phyloP scores from a whole-genome alignment of 306 rosid species.

The Carpinus viminea region DNA sequence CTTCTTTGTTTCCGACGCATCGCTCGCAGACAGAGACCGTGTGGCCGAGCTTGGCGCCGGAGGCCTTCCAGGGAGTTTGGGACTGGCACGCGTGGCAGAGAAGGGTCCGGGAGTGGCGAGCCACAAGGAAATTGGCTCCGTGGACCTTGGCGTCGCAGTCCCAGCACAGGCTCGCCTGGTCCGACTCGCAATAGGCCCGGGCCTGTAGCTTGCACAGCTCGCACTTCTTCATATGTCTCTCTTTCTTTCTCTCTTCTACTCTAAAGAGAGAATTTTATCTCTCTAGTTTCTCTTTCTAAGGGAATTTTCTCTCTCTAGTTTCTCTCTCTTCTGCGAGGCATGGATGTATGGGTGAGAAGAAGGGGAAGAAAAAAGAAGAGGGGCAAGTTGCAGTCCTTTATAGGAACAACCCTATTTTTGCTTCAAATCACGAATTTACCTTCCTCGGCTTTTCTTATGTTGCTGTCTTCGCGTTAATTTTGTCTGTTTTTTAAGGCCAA shows the following conservation, averaged over 20 bases:
- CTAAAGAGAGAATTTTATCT: too few relatives aligned
- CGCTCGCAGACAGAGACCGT: conserved; percentile 56
- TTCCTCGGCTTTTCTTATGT: not conserved
- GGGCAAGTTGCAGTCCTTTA: conserved; percentile 13
- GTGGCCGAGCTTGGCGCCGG: conserved; percentile 64
- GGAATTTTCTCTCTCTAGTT: not conserved
- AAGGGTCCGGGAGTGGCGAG: conserved; percentile 66
- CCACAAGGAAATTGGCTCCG: conserved; percentile 73
- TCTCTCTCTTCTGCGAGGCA: conserved; percentile 24
- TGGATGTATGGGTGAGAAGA: conserved; percentile 12
- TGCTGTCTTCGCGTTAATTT: too few relatives aligned
- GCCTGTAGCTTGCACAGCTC: conserved; percentile 70
- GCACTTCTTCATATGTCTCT: conserved; percentile 51
- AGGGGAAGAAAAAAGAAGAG: conserved; percentile 8
- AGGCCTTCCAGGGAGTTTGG: conserved; percentile 73
- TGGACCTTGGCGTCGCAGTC: conserved; percentile 76
- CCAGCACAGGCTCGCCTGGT: conserved; percentile 80
- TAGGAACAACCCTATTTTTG: conserved; percentile 22
- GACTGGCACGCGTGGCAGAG: conserved; percentile 76
- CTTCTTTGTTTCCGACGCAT: conserved; percentile 40
- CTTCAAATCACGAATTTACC: conserved; percentile 34
- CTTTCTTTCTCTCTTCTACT: conserved; percentile 1
- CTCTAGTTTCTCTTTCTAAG: not conserved
- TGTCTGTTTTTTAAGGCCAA: not conserved
- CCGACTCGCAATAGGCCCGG: conserved; percentile 67